Conservation (phyloP, 306 rosid genomes). For the Gynostemma pentaphyllum region DNA sequence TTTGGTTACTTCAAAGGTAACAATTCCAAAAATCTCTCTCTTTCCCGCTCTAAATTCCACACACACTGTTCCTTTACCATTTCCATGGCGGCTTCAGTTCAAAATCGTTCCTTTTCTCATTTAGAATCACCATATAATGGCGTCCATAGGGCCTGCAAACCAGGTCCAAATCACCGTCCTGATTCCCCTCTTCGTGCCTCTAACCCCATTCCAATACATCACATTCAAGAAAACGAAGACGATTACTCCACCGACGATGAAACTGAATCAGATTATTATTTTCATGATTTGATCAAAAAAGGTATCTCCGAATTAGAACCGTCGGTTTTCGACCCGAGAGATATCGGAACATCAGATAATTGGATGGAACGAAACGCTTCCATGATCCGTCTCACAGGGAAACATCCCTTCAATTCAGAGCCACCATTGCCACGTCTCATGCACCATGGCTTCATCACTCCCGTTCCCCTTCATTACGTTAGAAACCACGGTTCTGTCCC, state of each 20-base stretch:
- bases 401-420: conserved; percentile 72
- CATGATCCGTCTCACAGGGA: conserved; percentile 63
- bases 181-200: conserved; percentile 13
- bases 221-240: neutral
- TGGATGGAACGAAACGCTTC: conserved; percentile 56
- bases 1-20: neutral
- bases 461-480: conserved; percentile 67
- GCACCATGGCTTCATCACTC: conserved; percentile 78
- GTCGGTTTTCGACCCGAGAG: conserved; percentile 41
- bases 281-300: conserved; percentile 15
- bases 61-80: neutral
- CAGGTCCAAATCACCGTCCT: neutral
- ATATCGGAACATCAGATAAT: conserved; percentile 50
- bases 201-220: neutral
- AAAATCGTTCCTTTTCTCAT: conserved; percentile 26
- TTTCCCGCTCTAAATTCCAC: neutral
- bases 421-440: conserved; percentile 50
- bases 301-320: conserved; percentile 34
- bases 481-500: conserved; percentile 75
- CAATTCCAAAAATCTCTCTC: too few species aligned
- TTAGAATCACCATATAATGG: neutral
- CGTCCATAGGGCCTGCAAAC: neutral
- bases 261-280: neutral
- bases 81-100: conserved; percentile 51
- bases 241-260: conserved; percentile 35